These are phyloP conservation scores for Paramecium pentaurelia DNA, from an alignment of 73 alveolate genomes.

Conservation along the genomic window DNA sequence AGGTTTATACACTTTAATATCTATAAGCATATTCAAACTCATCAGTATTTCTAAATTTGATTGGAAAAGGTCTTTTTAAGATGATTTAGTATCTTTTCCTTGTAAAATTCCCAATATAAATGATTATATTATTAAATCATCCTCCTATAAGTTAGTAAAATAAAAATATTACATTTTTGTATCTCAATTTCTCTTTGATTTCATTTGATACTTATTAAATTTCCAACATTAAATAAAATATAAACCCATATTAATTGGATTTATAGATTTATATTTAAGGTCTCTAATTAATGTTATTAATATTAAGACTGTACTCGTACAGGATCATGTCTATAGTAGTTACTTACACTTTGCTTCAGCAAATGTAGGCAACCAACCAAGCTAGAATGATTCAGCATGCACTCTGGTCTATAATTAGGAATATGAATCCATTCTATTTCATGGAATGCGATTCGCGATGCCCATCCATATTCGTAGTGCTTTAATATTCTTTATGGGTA, in stretches of 20 bases:
- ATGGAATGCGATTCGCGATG: conserved; percentile 52
- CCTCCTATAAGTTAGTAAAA: not conserved
- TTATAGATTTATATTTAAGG: not conserved
- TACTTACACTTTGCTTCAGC: conserved; percentile 60
- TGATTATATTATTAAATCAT: not conserved
- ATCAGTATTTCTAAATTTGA: not conserved
- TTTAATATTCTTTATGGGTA: not conserved
- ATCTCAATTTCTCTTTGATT: not conserved
- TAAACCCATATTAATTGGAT: not conserved
- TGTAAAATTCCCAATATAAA: not conserved
- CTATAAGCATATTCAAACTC: not conserved
- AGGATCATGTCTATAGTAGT: conserved; percentile 56
- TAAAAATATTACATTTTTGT: not conserved
- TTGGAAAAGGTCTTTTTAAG: not conserved
- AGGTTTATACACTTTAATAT: not conserved
- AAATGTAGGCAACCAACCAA: conserved; percentile 58
- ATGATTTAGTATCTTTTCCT: not conserved
- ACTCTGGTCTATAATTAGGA: conserved; percentile 41
- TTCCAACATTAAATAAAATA: not conserved
- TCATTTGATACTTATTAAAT: not conserved
- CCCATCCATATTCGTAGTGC: conserved; percentile 16
- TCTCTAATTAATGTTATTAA: not conserved
- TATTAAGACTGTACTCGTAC: conserved; percentile 57
- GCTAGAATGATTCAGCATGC: conserved; percentile 60
- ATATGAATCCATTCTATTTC: not conserved